Base-by-base conservation (phyloP, 805 yeast genomes). In the Candida nemodendra region DNA sequence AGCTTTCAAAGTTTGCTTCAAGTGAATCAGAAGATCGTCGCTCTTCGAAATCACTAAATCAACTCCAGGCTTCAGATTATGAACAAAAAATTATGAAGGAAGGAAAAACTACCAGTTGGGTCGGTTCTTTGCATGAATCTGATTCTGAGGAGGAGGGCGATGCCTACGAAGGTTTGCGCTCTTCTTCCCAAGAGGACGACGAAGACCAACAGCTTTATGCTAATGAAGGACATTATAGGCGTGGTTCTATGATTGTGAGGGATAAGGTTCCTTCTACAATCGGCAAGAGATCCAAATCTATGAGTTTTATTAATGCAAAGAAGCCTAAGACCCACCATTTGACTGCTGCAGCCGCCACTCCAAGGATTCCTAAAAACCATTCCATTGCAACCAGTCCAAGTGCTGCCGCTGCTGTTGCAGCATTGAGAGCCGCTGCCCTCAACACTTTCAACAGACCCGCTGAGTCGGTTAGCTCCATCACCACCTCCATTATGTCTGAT, bases 321-420 rank as follows among this genome's bases (percentile, higher is more conserved):
- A 75, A 73, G 56, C 62, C 71, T 31, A 65, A 61, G 34, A 48
- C 56, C n/a, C 48, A 45, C 19, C 68, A 66, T 15, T 56, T 81
- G 30, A 83, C 91, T 11, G 87, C 87, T 14, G 91, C 91, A 16
- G 89, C 89, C 9, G 88, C 87, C 18, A 86, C 91, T 23, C 93
- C 93, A 40, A 69, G 91, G 53, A 75, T 83, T 9, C 81, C 88
- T n/a, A 76, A 78, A 46, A 68, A 75, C 23, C 72, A 52, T 24
- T 48, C 80, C 4, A 62, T 74, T 36, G 68, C 78, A 5, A 78
- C 74, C 43, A 67, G 78, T 26, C 79, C 84, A 9, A 71, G 71
- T 41, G 82, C 85, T 5, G 84, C 84, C 8, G 84, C 84, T 11
- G 84, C 85, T 2, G 85, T 82, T 23, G 85, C 88, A 27, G 87